Percentiles rank a stretch among this genome's conserved stretches.
These are phyloP conservation scores for Collybia nuda DNA, from an alignment of 768 basidiomycete species.

Conservation along the genomic window DNA sequence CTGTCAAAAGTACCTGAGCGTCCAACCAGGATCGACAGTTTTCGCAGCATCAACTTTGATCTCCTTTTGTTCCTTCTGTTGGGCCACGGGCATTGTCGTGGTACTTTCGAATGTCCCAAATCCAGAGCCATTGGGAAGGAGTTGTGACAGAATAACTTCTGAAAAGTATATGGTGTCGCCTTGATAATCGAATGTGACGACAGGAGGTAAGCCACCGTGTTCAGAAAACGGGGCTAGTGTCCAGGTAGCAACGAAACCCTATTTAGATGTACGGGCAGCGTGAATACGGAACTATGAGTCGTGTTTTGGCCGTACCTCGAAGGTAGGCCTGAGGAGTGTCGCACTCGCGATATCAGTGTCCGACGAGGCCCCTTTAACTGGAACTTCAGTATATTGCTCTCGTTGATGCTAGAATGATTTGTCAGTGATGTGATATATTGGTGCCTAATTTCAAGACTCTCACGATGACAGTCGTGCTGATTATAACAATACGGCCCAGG, in stretches of 20 bases:
- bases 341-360: constrained; percentile 32
- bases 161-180: constrained; percentile 37
- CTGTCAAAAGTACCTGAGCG: constrained; percentile 23
- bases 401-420: constrained; percentile 27
- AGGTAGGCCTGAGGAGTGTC: constrained; percentile 19
- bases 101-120: constrained; percentile 33
- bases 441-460: no score
- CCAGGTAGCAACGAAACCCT: constrained; percentile 37
- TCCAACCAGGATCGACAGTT: constrained; percentile 23
- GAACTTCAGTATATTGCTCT: constrained; percentile 30
- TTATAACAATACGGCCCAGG: constrained; percentile 35
- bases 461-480: constrained; percentile 28
- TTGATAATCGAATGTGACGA: constrained; percentile 29
- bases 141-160: constrained; percentile 31
- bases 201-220: constrained; percentile 31
- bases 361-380: constrained; percentile 32
- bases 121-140: constrained; percentile 32
- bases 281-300: no score
- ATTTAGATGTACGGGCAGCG: no score
- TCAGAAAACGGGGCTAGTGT: constrained; percentile 35
- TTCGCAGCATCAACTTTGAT: constrained; percentile 1
- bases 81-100: constrained; percentile 17
- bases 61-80: constrained; percentile 2
- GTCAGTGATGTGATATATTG: constrained; percentile 4
- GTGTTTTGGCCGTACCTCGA: constrained; percentile 21